Percentiles rank a stretch among this genome's conserved stretches.
These are phyloP conservation scores for Yamadazyma nakazawae DNA, from an alignment of 805 yeast species.

Conservation along the genomic window DNA sequence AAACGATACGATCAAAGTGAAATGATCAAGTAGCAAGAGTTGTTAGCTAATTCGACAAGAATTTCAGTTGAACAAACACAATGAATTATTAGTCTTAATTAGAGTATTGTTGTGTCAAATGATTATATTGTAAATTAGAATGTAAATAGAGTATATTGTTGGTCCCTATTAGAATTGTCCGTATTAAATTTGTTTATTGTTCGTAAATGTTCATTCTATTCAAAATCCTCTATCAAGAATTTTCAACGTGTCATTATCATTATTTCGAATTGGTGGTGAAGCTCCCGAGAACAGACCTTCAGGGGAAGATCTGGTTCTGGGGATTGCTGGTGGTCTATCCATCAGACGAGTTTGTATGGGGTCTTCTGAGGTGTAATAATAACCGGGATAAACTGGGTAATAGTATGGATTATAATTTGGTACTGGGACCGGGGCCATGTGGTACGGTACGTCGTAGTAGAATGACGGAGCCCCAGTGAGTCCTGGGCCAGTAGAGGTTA, in stretches of 20 bases:
- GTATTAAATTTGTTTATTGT: too few relatives aligned
- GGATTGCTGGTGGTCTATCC: neutral
- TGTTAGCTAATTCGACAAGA: too few relatives aligned
- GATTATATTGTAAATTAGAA: too few relatives aligned
- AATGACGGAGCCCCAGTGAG: neutral
- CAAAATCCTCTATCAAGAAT: slow-evolving; percentile 20
- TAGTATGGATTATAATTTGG: neutral
- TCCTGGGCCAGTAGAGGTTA: too few relatives aligned
- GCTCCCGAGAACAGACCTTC: neutral
- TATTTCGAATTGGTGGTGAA: slow-evolving; percentile 9
- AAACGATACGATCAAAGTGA: too few relatives aligned
- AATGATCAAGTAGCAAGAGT: too few relatives aligned
- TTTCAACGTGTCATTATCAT: slow-evolving; percentile 17
- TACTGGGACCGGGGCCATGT: neutral
- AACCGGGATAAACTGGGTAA: slow-evolving; percentile 5
- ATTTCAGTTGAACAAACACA: too few relatives aligned
- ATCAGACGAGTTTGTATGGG: neutral
- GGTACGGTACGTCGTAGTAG: slow-evolving; percentile 1
- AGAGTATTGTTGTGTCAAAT: too few relatives aligned
- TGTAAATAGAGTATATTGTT: too few relatives aligned
- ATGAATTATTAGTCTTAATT: too few relatives aligned
- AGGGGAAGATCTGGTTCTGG: neutral
- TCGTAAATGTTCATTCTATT: neutral
- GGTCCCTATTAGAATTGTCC: too few relatives aligned
- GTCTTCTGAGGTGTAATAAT: neutral